phyloP scores from a whole-genome alignment of 176 grass and related monocot species.

The Echinochloa phyllopogon region DNA sequence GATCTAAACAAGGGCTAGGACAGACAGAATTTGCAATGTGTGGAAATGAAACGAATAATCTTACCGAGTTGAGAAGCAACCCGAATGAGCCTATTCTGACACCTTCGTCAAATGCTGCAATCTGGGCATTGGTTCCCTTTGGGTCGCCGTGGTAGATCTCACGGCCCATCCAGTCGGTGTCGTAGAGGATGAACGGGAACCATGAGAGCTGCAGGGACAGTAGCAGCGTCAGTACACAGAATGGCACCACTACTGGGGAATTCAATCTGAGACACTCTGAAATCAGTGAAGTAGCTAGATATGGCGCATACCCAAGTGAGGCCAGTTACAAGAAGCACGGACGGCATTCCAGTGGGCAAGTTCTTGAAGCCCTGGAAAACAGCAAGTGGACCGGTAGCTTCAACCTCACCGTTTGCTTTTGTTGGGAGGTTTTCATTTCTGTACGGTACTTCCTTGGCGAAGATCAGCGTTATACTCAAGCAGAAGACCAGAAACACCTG shows the following conservation, averaged over 20 bases:
- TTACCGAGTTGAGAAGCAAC: slow-evolving; percentile 88
- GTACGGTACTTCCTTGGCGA: slow-evolving; percentile 72
- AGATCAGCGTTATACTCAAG: slow-evolving; percentile 58
- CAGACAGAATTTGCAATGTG: neutral
- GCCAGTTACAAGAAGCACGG: slow-evolving; percentile 80
- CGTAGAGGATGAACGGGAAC: slow-evolving; percentile 96
- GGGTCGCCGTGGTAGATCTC: slow-evolving; percentile 94
- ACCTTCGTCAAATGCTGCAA: slow-evolving; percentile 63
- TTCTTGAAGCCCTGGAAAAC: slow-evolving; percentile 71
- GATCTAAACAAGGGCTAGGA: too few species aligned
- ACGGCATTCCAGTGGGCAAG: slow-evolving; percentile 83
- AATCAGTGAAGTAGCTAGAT: neutral
- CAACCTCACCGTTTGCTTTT: slow-evolving; percentile 51
- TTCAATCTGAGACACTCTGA: neutral
- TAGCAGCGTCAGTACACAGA: neutral
- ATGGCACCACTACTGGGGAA: neutral
- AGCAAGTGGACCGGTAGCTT: slow-evolving; percentile 32
- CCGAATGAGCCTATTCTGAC: slow-evolving; percentile 82
- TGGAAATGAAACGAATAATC: neutral
- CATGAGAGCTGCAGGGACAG: slow-evolving; percentile 67
- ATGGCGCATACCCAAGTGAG: slow-evolving; percentile 76
- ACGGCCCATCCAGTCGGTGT: slow-evolving; percentile 99
- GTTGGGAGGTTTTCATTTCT: slow-evolving; percentile 42
- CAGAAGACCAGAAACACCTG: slow-evolving; percentile 62
- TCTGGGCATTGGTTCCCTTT: slow-evolving; percentile 51